Percentiles rank a stretch among this genome's conserved stretches.
phyloP scores from a whole-genome alignment of 306 rosid species.

The Biancaea sappan region DNA sequence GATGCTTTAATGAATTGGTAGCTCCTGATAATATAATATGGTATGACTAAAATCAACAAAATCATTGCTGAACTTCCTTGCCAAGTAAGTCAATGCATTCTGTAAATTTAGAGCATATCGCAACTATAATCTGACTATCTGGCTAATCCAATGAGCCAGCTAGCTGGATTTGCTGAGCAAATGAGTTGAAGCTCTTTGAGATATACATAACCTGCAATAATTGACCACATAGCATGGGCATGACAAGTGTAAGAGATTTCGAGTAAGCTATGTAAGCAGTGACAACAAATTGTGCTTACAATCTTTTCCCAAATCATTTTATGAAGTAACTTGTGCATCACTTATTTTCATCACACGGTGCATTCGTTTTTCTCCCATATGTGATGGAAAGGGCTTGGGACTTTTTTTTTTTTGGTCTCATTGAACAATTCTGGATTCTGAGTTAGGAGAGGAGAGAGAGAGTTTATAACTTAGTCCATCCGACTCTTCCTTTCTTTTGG shows the following conservation, averaged over 20 bases:
- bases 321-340: not conserved
- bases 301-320: slow-evolving; percentile 78
- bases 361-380: not conserved
- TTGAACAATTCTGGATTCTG: not conserved
- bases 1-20: not conserved
- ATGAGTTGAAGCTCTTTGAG: slow-evolving; percentile 85
- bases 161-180: slow-evolving; percentile 89
- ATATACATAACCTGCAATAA: slow-evolving; percentile 72
- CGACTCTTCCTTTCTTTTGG: not conserved
- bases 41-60: not conserved
- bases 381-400: not conserved
- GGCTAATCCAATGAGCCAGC: slow-evolving; percentile 92
- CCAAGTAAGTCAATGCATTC: not conserved
- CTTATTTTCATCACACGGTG: not conserved
- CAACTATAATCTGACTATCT: slow-evolving; percentile 60
- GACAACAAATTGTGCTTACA: slow-evolving; percentile 53
- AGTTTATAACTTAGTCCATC: not conserved
- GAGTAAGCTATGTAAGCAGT: slow-evolving; percentile 23
- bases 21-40: not conserved
- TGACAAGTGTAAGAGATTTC: slow-evolving; percentile 5
- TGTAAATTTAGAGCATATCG: slow-evolving; percentile 1
- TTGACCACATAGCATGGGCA: not conserved
- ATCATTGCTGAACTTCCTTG: not conserved
- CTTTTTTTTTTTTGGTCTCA: slow-evolving; percentile 21
- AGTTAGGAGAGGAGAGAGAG: not conserved